Conservation (phyloP, 306 rosid species). For the Astragalus membranaceus region DNA sequence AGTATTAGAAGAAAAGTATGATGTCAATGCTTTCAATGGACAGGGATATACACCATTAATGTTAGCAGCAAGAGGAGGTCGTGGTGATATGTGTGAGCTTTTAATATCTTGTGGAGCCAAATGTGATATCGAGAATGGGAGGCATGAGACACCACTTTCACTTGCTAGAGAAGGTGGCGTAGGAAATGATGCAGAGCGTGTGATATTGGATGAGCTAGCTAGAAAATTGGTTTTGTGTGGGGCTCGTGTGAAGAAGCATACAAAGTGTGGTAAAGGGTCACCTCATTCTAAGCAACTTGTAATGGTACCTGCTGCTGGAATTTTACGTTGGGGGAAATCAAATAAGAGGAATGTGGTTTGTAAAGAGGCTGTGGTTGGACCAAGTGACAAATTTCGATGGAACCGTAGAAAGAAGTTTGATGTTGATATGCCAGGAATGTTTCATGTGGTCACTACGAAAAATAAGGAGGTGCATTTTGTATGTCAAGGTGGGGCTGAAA, state of each 20-base stretch:
- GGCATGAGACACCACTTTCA: conserved; percentile 40
- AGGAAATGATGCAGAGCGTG: conserved; percentile 41
- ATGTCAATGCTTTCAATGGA: conserved; percentile 36
- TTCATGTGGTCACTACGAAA: conserved; percentile 49
- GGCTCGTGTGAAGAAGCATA: conserved; percentile 46
- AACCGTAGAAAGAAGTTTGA: conserved; percentile 44
- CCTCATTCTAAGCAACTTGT: conserved; percentile 36
- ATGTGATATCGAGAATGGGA: conserved; percentile 36
- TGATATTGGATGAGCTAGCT: conserved; percentile 46
- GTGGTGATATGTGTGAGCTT: conserved; percentile 33
- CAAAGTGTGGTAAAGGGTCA: conserved; percentile 54
- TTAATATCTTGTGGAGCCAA: conserved; percentile 47
- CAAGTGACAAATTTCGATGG: conserved; percentile 46
- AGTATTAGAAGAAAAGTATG: conserved; percentile 25
- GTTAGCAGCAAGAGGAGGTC: conserved; percentile 55
- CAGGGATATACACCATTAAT: conserved; percentile 51
- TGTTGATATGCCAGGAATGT: conserved; percentile 43
- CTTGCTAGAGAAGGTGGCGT: conserved; percentile 35
- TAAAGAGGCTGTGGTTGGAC: conserved; percentile 47
- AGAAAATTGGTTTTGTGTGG: conserved; percentile 35
- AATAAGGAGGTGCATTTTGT: conserved; percentile 66
- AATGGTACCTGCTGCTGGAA: conserved; percentile 40
- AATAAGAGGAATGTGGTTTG: conserved; percentile 52
- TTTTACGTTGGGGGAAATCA: conserved; percentile 58
- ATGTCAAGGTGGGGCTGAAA: conserved; percentile 58